phyloP scores from a whole-genome alignment of 352 stramenopile genomes.

The Chrysophaeum taylorii region DNA sequence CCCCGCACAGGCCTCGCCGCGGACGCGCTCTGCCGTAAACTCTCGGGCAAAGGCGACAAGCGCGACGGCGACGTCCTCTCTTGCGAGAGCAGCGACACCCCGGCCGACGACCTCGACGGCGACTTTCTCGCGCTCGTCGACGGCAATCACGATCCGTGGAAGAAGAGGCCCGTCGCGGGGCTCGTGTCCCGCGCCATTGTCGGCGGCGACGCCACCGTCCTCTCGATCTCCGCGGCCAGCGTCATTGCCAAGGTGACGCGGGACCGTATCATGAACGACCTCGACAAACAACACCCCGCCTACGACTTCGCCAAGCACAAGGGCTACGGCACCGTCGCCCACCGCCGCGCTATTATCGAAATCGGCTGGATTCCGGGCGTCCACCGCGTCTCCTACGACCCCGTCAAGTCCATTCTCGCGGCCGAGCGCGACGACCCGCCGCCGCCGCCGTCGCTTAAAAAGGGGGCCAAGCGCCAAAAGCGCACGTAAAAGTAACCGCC shows the following conservation, averaged over 20 bases:
- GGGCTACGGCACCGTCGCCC: conserved; percentile 83
- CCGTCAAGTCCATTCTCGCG: conserved; percentile 1
- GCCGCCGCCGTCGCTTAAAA: no score
- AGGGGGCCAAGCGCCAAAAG: no score
- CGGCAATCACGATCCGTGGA: conserved; percentile 81
- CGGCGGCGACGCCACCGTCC: conserved; percentile 84
- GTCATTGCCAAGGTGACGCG: conserved; percentile 96
- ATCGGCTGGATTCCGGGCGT: conserved; percentile 45
- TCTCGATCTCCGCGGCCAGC: conserved; percentile 88
- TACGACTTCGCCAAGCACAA: conserved; percentile 93
- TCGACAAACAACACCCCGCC: conserved; percentile 75
- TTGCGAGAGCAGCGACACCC: not conserved
- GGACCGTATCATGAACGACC: conserved; percentile 90
- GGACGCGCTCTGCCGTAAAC: conserved; percentile 21
- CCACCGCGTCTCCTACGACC: conserved; percentile 8
- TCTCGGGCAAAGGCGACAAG: not conserved
- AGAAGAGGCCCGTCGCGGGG: conserved; percentile 44
- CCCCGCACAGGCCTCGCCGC: no score
- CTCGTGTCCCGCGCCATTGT: conserved; percentile 35
- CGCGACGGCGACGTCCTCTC: not conserved
- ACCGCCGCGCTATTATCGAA: conserved; percentile 70
- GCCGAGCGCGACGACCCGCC: no score
- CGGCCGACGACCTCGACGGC: not conserved
- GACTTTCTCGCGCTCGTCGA: conserved; percentile 79
- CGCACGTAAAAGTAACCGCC: no score